Percentiles rank a stretch among this genome's conserved stretches.
Conservation (phyloP, 345 rosid species). For the Streptanthus diversifolius region DNA sequence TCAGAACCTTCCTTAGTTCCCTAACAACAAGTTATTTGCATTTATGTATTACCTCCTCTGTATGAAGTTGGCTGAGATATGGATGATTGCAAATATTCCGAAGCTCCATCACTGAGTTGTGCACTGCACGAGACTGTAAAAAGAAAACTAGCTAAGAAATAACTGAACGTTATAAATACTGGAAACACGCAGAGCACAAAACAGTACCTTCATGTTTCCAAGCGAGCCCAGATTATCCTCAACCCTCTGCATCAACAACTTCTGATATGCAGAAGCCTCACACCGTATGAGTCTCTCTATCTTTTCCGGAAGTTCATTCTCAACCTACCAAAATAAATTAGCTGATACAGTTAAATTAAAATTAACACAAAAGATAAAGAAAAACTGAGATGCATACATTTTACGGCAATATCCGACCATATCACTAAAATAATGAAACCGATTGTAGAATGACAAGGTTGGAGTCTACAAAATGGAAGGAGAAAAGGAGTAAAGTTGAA, state of each 20-base stretch:
- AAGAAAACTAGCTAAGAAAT: constrained; percentile 3
- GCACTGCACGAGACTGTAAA: constrained; percentile 75
- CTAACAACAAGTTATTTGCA: constrained; percentile 3
- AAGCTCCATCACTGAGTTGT: constrained; percentile 95
- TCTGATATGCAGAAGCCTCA: constrained; percentile 94
- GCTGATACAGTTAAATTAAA: neutral
- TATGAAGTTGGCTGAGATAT: constrained; percentile 90
- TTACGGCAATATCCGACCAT: neutral
- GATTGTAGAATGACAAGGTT: constrained; percentile 14
- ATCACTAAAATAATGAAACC: neutral
- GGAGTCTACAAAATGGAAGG: neutral
- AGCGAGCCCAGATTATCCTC: constrained; percentile 89
- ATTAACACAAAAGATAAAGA: neutral
- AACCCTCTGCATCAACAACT: constrained; percentile 88
- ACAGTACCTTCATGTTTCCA: constrained; percentile 69
- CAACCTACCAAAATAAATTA: constrained; percentile 52
- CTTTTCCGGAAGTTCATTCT: constrained; percentile 86
- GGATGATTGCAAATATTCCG: constrained; percentile 97
- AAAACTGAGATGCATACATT: neutral
- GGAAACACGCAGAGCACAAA: constrained; percentile 2
- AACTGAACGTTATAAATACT: neutral
- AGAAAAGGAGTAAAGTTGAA: neutral
- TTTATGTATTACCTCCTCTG: constrained; percentile 59
- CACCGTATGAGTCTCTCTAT: constrained; percentile 88
- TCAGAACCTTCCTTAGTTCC: constrained; percentile 7